Percentiles rank a stretch among this genome's conserved stretches.
These are phyloP conservation scores for Sclerotinia borealis DNA, from an alignment of 2,329 filamentous ascomycete species.

Conservation along the genomic window DNA sequence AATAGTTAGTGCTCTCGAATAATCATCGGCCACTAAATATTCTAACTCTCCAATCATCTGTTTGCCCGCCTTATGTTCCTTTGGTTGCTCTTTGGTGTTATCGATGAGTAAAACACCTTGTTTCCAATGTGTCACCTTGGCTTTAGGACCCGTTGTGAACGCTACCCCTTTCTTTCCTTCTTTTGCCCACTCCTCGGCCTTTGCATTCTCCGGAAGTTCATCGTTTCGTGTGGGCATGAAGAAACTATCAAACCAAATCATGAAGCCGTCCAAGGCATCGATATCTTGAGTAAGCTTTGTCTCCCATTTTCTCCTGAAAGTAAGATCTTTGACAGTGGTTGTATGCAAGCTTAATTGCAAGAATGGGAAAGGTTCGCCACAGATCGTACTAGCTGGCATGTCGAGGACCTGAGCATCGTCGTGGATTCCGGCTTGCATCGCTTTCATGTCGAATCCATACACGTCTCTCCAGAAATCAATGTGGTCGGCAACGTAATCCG, in stretches of 20 bases:
- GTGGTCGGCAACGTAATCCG: constrained; percentile 70
- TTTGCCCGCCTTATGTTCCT: constrained; percentile 46
- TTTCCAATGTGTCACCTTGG: constrained; percentile 82
- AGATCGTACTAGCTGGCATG: constrained; percentile 56
- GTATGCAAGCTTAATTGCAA: constrained; percentile 71
- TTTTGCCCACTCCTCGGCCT: constrained; percentile 56
- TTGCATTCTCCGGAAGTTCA: constrained; percentile 43
- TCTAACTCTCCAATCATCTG: constrained; percentile 60
- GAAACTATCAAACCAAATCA: constrained; percentile 93
- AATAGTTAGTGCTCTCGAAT: constrained; percentile 63
- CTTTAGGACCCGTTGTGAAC: constrained; percentile 79
- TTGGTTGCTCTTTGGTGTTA: constrained; percentile 39
- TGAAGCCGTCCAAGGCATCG: constrained; percentile 74
- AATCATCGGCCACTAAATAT: constrained; percentile 63
- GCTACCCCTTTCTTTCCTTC: constrained; percentile 57
- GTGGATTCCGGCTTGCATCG: constrained; percentile 78
- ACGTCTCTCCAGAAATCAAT: constrained; percentile 85
- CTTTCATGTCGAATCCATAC: constrained; percentile 90
- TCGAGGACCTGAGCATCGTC: constrained; percentile 76
- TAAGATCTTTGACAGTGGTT: constrained; percentile 63
- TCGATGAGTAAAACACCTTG: constrained; percentile 72
- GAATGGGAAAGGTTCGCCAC: constrained; percentile 59
- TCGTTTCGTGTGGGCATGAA: constrained; percentile 60
- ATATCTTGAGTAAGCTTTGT: constrained; percentile 55
- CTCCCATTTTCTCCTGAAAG: constrained; percentile 65